Conservation (phyloP, 768 basidiomycete genomes). For the Termitomyces sp. region DNA sequence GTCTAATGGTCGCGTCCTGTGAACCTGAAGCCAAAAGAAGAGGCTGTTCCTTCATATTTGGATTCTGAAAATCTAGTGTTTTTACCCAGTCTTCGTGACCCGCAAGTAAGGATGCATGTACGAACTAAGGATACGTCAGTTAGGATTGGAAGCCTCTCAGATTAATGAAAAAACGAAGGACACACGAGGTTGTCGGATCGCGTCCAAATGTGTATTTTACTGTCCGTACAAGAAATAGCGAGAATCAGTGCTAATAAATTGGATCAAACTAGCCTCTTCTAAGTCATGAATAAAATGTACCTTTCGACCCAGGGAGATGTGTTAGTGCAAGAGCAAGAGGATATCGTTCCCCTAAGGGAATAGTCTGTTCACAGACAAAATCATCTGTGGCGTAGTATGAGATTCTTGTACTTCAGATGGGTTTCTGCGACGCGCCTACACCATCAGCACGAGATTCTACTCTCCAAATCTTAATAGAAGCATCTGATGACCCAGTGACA, state of each 20-base stretch:
- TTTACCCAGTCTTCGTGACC: slow-evolving; percentile 98
- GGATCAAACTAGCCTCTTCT: not conserved
- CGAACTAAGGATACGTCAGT: slow-evolving; percentile 36
- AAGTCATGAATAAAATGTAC: slow-evolving; percentile 29
- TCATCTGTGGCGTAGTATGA: slow-evolving; percentile 21
- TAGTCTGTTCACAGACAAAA: slow-evolving; percentile 44
- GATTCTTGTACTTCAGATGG: slow-evolving; percentile 5
- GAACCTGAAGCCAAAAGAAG: slow-evolving; percentile 88
- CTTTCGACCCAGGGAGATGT: slow-evolving; percentile 59
- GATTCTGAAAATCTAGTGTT: slow-evolving; percentile 59
- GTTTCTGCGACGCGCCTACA: slow-evolving; percentile 19
- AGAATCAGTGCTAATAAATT: slow-evolving; percentile 49
- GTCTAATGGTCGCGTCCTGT: slow-evolving; percentile 88
- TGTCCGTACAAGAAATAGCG: slow-evolving; percentile 82
- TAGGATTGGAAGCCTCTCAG: not conserved
- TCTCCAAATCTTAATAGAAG: slow-evolving; percentile 70
- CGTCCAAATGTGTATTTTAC: slow-evolving; percentile 72
- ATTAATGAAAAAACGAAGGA: slow-evolving; percentile 4
- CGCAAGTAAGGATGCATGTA: slow-evolving; percentile 49
- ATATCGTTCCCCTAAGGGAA: slow-evolving; percentile 64
- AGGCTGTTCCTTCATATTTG: slow-evolving; percentile 27
- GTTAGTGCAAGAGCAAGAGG: slow-evolving; percentile 66
- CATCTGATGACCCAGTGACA: slow-evolving; percentile 82
- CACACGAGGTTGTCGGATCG: slow-evolving; percentile 53
- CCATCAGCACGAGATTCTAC: slow-evolving; percentile 24